Base-by-base conservation (phyloP, 2,329 filamentous ascomycete species). In the Diaporthe sp. region DNA sequence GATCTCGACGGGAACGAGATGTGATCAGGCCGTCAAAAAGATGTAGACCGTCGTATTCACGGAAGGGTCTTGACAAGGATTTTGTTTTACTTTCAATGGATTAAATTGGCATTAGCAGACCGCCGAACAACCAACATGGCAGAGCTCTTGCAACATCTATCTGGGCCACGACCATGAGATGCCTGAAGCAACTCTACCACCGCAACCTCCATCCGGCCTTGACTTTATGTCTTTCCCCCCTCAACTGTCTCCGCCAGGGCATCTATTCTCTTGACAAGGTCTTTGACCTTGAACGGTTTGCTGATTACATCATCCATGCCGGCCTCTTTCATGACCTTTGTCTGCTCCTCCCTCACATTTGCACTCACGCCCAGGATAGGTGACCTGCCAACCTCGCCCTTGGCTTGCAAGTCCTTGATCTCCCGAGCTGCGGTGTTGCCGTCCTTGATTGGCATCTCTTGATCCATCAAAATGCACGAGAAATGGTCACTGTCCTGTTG, bases 381-480 rank as follows among this genome's bases (percentile, higher is more conserved):
- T 6, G 71, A 65, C 49, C 47, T 73, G 34, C 71, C 71, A 13
- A 55, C 71, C 49, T 65, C 37, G 25, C 47, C 58, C 17, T n/a
- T 73, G 34, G 22, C 1, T 10, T 73, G 71, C 2, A 73, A 25
- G 6, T 42, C 58, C 34, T 47, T 73, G 25, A 73, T 73, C 31
- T 73, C 71, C 25, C 71, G 34, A 0, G 71, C 71, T 3, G 71
- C 71, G 0, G 71, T 73, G 39, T 73, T 73, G 4, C 71, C 71
- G 13, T 73, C 71, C 51, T 65, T 73, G 28, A 73, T 17, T 15
- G 71, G 71, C 71, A 73, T 73, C 34, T 73, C 71, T 49, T 73
- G 71, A 37, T 73, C 71, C 71, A 73, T 73, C 8, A 73, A 37
- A 13, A 73, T 73, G 60, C 71, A 73, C 8, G 44, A 65, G n/a